Percentiles rank a stretch among this genome's conserved stretches.
Evolutionary conservation across 345 rosid species (phyloP).

Genomic region (Anastatica hierochuntica): DNA sequence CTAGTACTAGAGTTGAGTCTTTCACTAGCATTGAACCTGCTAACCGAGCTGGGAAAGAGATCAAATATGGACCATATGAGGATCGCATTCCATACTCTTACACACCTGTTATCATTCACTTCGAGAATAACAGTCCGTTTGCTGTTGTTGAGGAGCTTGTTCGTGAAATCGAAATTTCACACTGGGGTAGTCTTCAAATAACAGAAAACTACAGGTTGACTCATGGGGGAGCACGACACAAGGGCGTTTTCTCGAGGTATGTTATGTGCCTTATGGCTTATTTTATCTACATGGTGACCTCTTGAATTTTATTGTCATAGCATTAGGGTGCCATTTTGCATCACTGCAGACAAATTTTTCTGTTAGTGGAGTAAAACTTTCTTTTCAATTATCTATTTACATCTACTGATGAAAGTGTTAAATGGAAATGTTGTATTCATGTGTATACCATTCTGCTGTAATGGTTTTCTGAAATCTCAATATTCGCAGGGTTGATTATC

Average conservation of each 20-base stretch:
- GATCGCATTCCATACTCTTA: conserved; percentile 59
- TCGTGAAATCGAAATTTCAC: conserved; percentile 90
- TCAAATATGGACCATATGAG: conserved; percentile 89
- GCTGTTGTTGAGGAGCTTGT: conserved; percentile 97
- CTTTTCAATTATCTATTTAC: background rate
- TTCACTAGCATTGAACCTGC: conserved; percentile 82
- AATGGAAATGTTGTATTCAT: background rate
- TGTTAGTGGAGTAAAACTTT: background rate
- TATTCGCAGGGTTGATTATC: conserved; percentile 91
- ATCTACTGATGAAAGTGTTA: no score
- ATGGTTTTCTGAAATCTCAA: conserved; percentile 7
- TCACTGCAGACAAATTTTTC: background rate
- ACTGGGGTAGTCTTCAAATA: conserved; percentile 93
- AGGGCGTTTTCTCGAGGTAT: conserved; percentile 93
- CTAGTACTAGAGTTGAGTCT: conserved; percentile 76
- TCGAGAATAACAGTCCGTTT: conserved; percentile 90
- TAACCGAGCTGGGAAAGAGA: conserved; percentile 56
- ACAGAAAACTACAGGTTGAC: conserved; percentile 78
- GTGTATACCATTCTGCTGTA: background rate
- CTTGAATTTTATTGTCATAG: background rate
- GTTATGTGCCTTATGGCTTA: background rate
- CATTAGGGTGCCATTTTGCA: conserved; percentile 1
- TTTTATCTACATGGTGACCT: background rate
- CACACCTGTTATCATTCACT: conserved; percentile 73
- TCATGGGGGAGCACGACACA: conserved; percentile 94